Percentiles rank a stretch among this genome's conserved stretches.
Conservation (phyloP, 345 rosid species). For the Eucalyptus polyanthemos region DNA sequence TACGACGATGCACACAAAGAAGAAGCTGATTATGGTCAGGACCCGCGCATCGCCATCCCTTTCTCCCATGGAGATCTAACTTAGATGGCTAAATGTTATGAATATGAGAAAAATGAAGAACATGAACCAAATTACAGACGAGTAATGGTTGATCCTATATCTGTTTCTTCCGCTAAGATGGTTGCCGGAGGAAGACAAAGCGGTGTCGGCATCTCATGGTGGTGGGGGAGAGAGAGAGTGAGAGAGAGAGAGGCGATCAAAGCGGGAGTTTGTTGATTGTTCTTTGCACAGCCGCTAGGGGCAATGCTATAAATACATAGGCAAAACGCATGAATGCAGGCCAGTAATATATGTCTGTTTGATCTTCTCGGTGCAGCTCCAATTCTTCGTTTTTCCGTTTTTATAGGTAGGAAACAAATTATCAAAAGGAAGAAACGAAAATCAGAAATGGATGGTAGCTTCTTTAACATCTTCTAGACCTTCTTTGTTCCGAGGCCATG, state of each 20-base stretch:
- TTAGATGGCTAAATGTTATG: background rate
- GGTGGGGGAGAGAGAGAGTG: background rate
- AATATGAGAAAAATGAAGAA: background rate
- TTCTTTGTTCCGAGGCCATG: no score
- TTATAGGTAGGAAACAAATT: background rate
- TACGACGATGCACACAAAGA: slow-evolving; percentile 27
- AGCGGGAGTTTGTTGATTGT: background rate
- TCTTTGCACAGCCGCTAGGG: background rate
- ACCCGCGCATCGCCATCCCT: slow-evolving; percentile 42
- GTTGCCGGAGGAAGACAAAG: background rate
- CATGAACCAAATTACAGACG: background rate
- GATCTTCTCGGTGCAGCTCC: background rate
- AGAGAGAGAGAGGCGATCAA: background rate
- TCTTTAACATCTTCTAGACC: background rate
- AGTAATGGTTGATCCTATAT: background rate
- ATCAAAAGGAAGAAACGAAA: background rate
- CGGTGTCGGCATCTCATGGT: background rate
- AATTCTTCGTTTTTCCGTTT: background rate
- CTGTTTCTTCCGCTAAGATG: background rate
- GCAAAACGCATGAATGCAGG: background rate
- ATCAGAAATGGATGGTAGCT: background rate
- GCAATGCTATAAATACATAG: background rate
- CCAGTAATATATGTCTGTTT: background rate
- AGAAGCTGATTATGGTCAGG: slow-evolving; percentile 18
- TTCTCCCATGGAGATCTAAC: slow-evolving; percentile 3